Base-by-base conservation (phyloP, 805 yeast species). In the Nakazawaea molendinolei region DNA sequence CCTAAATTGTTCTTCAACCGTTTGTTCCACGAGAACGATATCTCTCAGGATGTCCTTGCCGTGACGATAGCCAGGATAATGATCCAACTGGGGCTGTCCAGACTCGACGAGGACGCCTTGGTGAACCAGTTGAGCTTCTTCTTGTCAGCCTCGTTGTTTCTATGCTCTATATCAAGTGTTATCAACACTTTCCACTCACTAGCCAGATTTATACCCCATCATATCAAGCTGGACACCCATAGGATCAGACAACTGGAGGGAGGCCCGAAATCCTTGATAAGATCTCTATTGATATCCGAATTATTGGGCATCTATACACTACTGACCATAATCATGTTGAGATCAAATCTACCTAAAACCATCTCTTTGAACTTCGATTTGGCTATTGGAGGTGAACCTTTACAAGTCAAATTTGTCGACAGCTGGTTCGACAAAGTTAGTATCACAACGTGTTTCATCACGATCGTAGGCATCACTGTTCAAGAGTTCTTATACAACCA, bases 121-220 rank as follows among this genome's bases (percentile, higher is more conserved):
- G 58, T 67, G 18, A 65, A 64, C 38, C 70, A 64, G 45, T 55
- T 72, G 26, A 61, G 73, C 30, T 65, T 80, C 40, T 43, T 74
- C 3, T 49, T 80, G 12, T 74, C 85, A 1, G 74, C 79, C 8
- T 65, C 69, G 12, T 60, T 81, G 35, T 80, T 81, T 46, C 48
- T 73, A 1, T 69, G 81, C 40, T 76, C 86, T 1, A 67, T 81
- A 46, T 76, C 81, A 18, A 79, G 79, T 38, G 87, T 81, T 1
- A 53, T 69, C 32, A 58, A 68, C 27, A 79, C 89, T 0, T 69
- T 80, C 40, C 67, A 73, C 28, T 78, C 79, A 23, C 55, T 79
- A 12, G 45, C 43, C 15, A 52, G 44, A 22, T 31, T 51, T 17
- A 30, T 53, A 2, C 56, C 49, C 8, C 29, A 32, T 23, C 29